Evolutionary conservation across 2,329 filamentous ascomycete genomes (phyloP), one percentile per base, ranked within the genome.

Genomic region (Canariomyces notabilis): DNA sequence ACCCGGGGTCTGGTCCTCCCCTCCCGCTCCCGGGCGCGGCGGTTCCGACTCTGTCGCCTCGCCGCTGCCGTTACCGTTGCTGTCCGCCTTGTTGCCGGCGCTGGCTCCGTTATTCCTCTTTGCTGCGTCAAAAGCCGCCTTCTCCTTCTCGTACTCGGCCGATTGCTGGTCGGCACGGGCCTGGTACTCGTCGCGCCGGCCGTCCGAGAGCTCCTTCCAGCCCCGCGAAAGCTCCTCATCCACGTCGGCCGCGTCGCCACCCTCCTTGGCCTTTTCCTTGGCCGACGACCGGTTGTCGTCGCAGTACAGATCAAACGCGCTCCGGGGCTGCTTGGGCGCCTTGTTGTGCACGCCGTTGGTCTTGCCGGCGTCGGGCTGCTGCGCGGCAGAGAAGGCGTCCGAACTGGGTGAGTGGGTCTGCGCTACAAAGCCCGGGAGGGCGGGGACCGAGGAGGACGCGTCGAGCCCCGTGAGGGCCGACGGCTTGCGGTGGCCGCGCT

Each of bases 401-500:
- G 74, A 77, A 51, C 66, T 70, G 26, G 74, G 74, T 19, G 74
- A 77, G 23, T 72, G 60, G 2, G 67, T 66, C 20, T 67, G 59
- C 50, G 72, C 54, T 58, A 72, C 70, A 51, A 71, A 71, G 20
- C 65, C 64, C 29, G 70, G 63, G 19, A 66, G 56, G 40, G 60
- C 59, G 39, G 51, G 41, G 34, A 36, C 18, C 1, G 37, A 46
- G 1, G 47, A 35, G 67, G 33, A 63, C 54, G 53, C 50, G 5
- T 75, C 75, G 58, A 62, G 59, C 51, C 69, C 69, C 49, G 67
- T 65, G 45, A 72, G 62, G 44, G 72, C 64, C 29, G 77, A 78
- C 19, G 74, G 69, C 65, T 83, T 83, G 43, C 83, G 71, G 59
- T 87, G 82, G 49, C 82, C 82, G 44, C 85, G 78, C 71, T 89